Evolutionary conservation across 2,329 filamentous ascomycete species (phyloP), one percentile per base, ranked within the genome.

Genomic region (Fusarium proliferatum): DNA sequence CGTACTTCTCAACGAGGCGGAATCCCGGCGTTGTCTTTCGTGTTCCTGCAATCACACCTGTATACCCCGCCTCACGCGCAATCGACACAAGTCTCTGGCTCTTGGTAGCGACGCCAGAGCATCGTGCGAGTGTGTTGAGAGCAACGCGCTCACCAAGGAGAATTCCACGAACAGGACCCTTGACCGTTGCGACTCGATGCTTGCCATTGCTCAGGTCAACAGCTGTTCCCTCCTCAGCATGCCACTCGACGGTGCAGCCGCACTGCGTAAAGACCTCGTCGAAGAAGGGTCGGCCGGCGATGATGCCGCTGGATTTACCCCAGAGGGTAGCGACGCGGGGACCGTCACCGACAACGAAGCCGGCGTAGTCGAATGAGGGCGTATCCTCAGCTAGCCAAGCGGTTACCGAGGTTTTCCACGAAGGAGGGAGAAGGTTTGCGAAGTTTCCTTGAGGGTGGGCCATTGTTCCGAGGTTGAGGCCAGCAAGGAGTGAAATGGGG

Each of bases 11-110:
- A 15, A 98, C 95, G 9, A 98, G 85, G 16, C 96, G 89, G 85
- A 98, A 99, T 0, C 96, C 96, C 0, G 96, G 96, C 0, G 96
- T 99, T 1, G 96, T 99, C 86, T 99, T 99, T 80, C 96, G 89
- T 51, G 96, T 99, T 48, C 96, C 96, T 1, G 96, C 96, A n/a
- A 99, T 86, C 5, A 92, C 92, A 66, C 96, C 96, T 34, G 85
- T 86, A 84, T 96, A 98, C 6, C 95, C 95, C 6, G 90, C 91
- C 19, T 83, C 84, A 61, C 90, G 85, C 61, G 93, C 84, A 67
- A 88, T 84, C 28, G 84, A 78, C 30, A 92, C 82, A 78, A 93
- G 85, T 17, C 84, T 82, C 4, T 85, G 82, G 69, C 87, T 91
- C 80, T 88, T 91, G 21, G 93, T 94, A 23, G 96, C 96, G 72